These are phyloP conservation scores for Eucalyptus albens DNA, from an alignment of 345 rosid genomes.

Conservation along the genomic window DNA sequence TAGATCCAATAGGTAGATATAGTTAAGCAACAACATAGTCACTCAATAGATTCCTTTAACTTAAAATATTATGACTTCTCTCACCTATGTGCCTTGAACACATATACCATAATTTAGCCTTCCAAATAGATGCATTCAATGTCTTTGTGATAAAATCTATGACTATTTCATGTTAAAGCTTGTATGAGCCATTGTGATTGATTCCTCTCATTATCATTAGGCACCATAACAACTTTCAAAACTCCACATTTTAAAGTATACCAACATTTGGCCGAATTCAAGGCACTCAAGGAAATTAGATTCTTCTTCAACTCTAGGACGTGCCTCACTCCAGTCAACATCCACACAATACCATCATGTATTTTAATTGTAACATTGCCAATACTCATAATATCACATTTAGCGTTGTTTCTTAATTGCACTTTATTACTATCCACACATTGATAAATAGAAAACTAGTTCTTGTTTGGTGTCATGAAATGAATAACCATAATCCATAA, in stretches of 20 bases:
- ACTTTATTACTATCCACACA: not conserved
- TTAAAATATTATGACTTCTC: too few relatives aligned
- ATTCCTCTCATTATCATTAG: not conserved
- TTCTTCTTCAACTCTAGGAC: not conserved
- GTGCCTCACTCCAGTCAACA: not conserved
- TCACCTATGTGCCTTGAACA: not conserved
- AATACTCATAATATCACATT: not conserved
- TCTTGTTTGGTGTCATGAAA: not conserved
- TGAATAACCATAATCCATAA: not conserved
- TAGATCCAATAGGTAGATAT: not conserved
- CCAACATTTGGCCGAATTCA: not conserved
- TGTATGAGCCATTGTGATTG: rapidly evolving
- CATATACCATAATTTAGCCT: not conserved
- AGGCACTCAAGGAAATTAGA: not conserved
- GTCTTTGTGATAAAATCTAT: rapidly evolving
- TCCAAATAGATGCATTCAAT: not conserved
- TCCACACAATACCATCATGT: not conserved
- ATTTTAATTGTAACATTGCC: not conserved
- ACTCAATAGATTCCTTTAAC: not conserved
- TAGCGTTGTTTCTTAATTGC: not conserved
- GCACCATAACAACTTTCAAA: not conserved
- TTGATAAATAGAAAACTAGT: not conserved
- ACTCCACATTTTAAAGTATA: not conserved
- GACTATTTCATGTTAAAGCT: not conserved
- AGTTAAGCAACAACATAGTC: not conserved